Percentiles rank a stretch among this genome's conserved stretches.
Conservation (phyloP, 2,329 filamentous ascomycete species). For the Nemania sp. region DNA sequence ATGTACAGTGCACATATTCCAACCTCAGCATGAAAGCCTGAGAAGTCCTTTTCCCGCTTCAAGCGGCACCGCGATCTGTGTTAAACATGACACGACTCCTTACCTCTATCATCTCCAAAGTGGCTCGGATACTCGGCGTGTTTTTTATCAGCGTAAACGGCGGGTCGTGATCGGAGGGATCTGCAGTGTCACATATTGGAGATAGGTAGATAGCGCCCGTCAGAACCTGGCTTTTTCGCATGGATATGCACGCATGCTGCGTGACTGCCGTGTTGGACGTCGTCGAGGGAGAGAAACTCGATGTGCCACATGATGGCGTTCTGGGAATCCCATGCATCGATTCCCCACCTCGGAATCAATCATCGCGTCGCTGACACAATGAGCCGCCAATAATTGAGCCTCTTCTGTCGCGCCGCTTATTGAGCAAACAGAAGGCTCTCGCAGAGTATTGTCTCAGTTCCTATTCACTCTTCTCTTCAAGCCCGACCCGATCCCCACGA, state of each 20-base stretch:
- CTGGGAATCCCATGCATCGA: slow-evolving; percentile 35
- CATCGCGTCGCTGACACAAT: background rate
- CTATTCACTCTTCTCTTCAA: background rate
- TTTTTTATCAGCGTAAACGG: slow-evolving; percentile 16
- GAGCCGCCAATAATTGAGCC: slow-evolving; percentile 16
- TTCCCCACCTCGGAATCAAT: slow-evolving; percentile 10
- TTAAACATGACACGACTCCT: background rate
- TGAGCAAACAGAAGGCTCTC: too few relatives aligned
- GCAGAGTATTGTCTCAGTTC: background rate
- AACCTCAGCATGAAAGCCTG: background rate
- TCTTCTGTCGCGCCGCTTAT: slow-evolving; percentile 1
- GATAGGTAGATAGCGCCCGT: slow-evolving; percentile 14
- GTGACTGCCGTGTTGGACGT: slow-evolving; percentile 15
- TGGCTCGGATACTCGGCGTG: background rate
- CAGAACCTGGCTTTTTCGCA: slow-evolving; percentile 1
- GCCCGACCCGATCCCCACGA: background rate
- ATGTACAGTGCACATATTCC: background rate
- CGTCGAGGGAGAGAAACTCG: slow-evolving; percentile 18
- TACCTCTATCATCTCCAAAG: background rate
- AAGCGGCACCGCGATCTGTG: slow-evolving; percentile 1
- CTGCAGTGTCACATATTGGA: slow-evolving; percentile 10
- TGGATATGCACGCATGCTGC: slow-evolving; percentile 3
- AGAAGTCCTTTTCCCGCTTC: background rate
- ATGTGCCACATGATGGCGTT: slow-evolving; percentile 33
- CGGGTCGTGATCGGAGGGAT: slow-evolving; percentile 18